Evolutionary conservation across 2,329 filamentous ascomycete species (phyloP), one percentile per base, ranked within the genome.

Genomic region (Pseudonectria foliicola): DNA sequence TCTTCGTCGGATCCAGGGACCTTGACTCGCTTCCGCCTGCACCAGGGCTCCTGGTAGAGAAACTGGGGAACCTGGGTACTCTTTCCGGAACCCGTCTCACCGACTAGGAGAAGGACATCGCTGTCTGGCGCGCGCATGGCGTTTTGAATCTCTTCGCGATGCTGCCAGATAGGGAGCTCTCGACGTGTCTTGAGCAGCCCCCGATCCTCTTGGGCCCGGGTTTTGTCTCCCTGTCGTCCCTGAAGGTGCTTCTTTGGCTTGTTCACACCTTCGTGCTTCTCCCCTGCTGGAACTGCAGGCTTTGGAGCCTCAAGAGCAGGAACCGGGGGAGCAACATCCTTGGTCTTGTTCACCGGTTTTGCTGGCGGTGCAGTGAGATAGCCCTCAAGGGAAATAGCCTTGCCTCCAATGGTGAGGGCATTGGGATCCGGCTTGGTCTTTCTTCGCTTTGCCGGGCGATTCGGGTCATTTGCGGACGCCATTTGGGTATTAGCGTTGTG

Each of bases 21-120:
- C 32, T 65, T 73, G 29, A 77, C 70, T 38, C 61, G 75, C 38
- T 69, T 70, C 25, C 70, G 73, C 35, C 67, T 70, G 57, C 88
- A 95, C 88, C 89, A 96, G 6, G 76, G 63, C 53, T 95, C 85
- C 16, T 67, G 61, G 29, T 82, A 75, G 7, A 98, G 66, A 43
- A 95, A 95, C 53, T 96, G 92, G 0, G 92, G 90, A 0, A 95
- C 81, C 61, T 98, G 92, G 0, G 92, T 98, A 66, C 85, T 93
- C 64, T 98, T 98, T 56, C 92, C 92, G 11, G 86, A 94, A 57
- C 92, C 92, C 0, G 92, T 98, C 60, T 96, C 90, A 64, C 90
- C 90, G 3, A 92, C 82, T 11, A 98, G 66, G 0, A 98, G 71
- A 33, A 98, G 73, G 1, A 95, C 77, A 51, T 93, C 77, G 42